Conservation (phyloP, 2,329 filamentous ascomycete species). For the Xylaria sp. region DNA sequence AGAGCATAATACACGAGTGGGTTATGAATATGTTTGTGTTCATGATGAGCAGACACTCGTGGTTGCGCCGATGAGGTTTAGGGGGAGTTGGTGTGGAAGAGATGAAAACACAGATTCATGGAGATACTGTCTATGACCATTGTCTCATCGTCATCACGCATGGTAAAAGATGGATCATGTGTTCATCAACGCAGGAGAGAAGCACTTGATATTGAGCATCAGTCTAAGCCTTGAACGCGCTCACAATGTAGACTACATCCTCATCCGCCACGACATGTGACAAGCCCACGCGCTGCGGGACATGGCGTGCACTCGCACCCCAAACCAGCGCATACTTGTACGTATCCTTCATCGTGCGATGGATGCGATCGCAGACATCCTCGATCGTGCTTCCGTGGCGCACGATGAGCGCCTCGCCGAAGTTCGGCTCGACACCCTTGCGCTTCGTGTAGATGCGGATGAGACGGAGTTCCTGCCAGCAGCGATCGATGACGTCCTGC, state of each 20-base stretch:
- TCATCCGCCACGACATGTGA: constrained; percentile 70
- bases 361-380: constrained; percentile 94
- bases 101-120: no score
- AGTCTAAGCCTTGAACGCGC: constrained; percentile 53
- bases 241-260: constrained; percentile 64
- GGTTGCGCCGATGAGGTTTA: no score
- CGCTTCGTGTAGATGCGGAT: constrained; percentile 96
- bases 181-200: constrained; percentile 13
- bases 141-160: no score
- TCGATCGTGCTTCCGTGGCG: constrained; percentile 83
- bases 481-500: constrained; percentile 86
- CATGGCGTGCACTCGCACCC: constrained; percentile 91
- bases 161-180: no score
- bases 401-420: constrained; percentile 88
- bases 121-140: no score
- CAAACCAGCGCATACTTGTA: constrained; percentile 99
- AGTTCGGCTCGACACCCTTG: constrained; percentile 85
- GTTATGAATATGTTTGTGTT: no score
- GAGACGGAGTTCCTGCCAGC: constrained; percentile 86
- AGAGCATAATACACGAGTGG: no score
- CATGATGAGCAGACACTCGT: no score
- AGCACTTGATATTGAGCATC: background rate
- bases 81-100: no score
- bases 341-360: constrained; percentile 90
- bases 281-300: constrained; percentile 88